Evolutionary conservation across 1,284 basidiomycete genomes (phyloP).

Genomic region (Ustilago nuda): DNA sequence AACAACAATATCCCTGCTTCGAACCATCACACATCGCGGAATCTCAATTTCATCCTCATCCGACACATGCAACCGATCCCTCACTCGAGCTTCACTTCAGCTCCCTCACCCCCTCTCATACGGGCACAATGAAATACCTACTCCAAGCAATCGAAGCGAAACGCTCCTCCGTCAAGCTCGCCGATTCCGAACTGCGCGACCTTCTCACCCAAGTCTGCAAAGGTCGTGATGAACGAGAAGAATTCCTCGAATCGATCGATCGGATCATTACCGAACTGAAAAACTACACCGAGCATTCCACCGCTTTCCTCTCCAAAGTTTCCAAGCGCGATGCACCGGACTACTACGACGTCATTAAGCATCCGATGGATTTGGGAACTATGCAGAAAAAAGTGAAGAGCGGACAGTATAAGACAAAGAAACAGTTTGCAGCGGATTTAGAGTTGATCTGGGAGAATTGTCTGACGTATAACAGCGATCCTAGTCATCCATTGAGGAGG

Average conservation of each 20-base stretch:
- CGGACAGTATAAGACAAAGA: constrained; percentile 88
- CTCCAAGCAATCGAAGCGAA: constrained; percentile 67
- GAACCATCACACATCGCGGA: neutral
- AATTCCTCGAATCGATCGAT: constrained; percentile 67
- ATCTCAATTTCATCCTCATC: neutral
- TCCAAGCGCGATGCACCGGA: constrained; percentile 68
- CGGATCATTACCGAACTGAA: constrained; percentile 66
- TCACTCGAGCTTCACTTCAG: constrained; percentile 15
- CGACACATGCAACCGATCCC: neutral
- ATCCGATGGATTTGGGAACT: constrained; percentile 87
- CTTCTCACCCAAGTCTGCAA: constrained; percentile 64
- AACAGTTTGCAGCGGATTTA: constrained; percentile 90
- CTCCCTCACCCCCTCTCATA: constrained; percentile 12
- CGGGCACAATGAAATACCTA: constrained; percentile 58
- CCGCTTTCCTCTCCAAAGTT: constrained; percentile 65
- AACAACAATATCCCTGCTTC: neutral
- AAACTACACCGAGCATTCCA: constrained; percentile 67
- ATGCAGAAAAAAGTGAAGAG: constrained; percentile 92
- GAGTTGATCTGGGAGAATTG: constrained; percentile 98
- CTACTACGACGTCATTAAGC: constrained; percentile 66
- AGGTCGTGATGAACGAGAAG: constrained; percentile 64
- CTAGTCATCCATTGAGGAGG: constrained; percentile 70
- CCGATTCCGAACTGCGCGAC: constrained; percentile 59
- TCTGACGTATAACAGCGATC: constrained; percentile 87
- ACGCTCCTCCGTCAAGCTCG: constrained; percentile 56